Conservation (phyloP, 495 filamentous ascomycete genomes). For the Endocarpon pusillum region DNA sequence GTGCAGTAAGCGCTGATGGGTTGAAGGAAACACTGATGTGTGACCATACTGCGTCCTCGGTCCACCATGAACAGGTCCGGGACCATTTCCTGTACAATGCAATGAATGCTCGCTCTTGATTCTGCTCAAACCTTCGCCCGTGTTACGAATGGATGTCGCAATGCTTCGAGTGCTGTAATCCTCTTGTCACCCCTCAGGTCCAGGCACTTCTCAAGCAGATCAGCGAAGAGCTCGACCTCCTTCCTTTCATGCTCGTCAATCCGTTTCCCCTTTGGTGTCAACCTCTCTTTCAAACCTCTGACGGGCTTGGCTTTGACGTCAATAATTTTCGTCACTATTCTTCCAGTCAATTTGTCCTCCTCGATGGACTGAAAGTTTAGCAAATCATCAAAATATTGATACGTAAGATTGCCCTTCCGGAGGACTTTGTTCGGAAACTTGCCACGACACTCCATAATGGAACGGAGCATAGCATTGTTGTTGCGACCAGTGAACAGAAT, state of each 20-base stretch:
- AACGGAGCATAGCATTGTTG: conserved; percentile 94
- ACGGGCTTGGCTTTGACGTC: conserved; percentile 57
- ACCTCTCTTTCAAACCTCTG: conserved; percentile 60
- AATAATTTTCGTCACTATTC: conserved; percentile 51
- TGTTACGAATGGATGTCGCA: conserved; percentile 70
- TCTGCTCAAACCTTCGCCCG: too few relatives aligned
- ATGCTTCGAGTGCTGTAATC: conserved; percentile 67
- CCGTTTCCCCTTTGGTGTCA: conserved; percentile 54
- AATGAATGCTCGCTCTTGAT: too few relatives aligned
- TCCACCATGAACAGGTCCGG: too few relatives aligned
- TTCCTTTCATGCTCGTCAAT: conserved; percentile 60
- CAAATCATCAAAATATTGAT: conserved; percentile 71
- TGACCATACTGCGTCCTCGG: too few relatives aligned
- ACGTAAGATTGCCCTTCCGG: conserved; percentile 53
- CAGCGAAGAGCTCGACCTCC: conserved; percentile 65
- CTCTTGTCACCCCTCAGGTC: conserved; percentile 87
- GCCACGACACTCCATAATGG: conserved; percentile 91
- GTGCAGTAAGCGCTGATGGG: too few relatives aligned
- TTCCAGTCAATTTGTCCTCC: conserved; percentile 69
- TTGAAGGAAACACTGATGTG: too few relatives aligned
- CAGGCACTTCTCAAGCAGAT: conserved; percentile 74
- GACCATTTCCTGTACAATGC: too few relatives aligned
- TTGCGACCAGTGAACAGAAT: conserved; percentile 88
- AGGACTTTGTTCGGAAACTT: conserved; percentile 79
- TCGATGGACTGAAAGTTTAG: conserved; percentile 77